phyloP scores from a whole-genome alignment of 108 stramenopile genomes.

The Ochromonas danica region DNA sequence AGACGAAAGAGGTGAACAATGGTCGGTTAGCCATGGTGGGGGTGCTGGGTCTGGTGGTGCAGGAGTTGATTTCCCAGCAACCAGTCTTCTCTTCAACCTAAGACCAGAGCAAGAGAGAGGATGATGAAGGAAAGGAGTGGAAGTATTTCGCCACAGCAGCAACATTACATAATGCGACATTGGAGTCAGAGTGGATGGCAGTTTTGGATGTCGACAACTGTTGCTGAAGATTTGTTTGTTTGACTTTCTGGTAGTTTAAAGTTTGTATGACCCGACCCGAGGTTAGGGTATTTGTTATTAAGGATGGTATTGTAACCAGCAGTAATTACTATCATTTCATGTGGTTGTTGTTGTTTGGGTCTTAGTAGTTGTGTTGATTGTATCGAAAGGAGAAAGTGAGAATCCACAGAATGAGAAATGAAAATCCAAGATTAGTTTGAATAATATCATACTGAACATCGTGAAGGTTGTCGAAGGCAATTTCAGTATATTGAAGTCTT shows the following conservation, averaged over 20 bases:
- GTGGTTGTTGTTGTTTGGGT: conserved; percentile 5
- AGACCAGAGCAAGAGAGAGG: too few relatives aligned
- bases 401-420: conserved; percentile 16
- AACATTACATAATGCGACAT: too few relatives aligned
- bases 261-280: conserved; percentile 13
- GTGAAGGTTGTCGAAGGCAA: conserved; percentile 14
- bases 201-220: conserved; percentile 15
- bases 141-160: too few relatives aligned
- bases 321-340: conserved; percentile 17
- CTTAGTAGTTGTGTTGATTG: conserved; percentile 16
- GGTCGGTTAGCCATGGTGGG: too few relatives aligned
- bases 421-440: conserved; percentile 17
- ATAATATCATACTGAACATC: conserved; percentile 17
- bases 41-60: too few relatives aligned
- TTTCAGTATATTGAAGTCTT: conserved; percentile 17
- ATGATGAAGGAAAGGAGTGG: too few relatives aligned
- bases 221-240: conserved; percentile 9
- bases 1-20: too few relatives aligned
- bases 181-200: conserved; percentile 13
- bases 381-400: conserved; percentile 15
- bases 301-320: conserved; percentile 15
- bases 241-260: conserved; percentile 17
- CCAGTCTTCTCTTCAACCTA: too few relatives aligned
- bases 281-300: conserved; percentile 17
- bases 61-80: too few relatives aligned